Conservation (phyloP, 352 stramenopile species). For the Globisporangium nodosum region DNA sequence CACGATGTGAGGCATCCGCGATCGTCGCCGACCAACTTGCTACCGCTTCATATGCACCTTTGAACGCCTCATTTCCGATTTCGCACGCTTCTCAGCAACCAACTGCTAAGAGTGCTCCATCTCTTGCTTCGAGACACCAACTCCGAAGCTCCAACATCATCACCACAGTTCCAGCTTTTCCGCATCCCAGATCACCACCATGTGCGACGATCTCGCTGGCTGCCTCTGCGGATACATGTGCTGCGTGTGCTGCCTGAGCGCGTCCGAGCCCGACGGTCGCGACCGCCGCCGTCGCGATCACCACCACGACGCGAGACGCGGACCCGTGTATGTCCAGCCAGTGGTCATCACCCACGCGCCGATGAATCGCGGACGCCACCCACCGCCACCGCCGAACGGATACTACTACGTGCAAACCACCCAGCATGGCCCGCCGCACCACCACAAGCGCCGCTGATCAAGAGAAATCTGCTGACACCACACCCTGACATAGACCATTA, state of each 20-base stretch:
- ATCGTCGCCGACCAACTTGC: not conserved
- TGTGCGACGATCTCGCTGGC: constrained; percentile 26
- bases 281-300: constrained; percentile 7
- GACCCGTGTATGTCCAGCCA: constrained; percentile 31
- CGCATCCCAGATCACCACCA: not conserved
- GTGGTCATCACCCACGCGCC: constrained; percentile 18
- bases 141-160: not conserved
- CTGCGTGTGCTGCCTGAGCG: constrained; percentile 13
- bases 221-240: constrained; percentile 28
- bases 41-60: not conserved
- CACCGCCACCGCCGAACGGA: constrained; percentile 3
- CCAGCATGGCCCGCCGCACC: not conserved
- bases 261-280: constrained; percentile 13
- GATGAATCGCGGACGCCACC: constrained; percentile 1
- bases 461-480: not conserved
- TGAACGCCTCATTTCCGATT: not conserved
- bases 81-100: not conserved
- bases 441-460: not conserved
- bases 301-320: constrained; percentile 6
- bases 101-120: not conserved
- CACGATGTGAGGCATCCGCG: not conserved
- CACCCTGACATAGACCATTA: not conserved
- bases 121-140: not conserved
- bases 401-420: constrained; percentile 13
- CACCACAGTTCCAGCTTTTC: not conserved